phyloP scores from a whole-genome alignment of 495 filamentous ascomycete species.

The Neurospora sp. region DNA sequence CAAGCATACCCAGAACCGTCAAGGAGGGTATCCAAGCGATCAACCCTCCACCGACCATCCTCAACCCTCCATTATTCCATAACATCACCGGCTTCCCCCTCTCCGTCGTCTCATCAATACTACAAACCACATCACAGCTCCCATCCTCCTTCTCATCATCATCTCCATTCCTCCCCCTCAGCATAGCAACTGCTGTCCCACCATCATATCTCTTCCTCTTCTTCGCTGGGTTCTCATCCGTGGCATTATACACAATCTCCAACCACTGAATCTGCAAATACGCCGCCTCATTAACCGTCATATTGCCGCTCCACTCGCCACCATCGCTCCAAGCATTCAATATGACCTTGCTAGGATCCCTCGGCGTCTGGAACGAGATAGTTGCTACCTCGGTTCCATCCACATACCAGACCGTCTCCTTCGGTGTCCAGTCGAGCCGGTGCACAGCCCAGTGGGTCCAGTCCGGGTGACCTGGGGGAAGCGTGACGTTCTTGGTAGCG shows the following conservation, averaged over 20 bases:
- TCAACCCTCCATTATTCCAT: conserved; percentile 26
- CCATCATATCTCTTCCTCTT: not conserved
- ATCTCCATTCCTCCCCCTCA: conserved; percentile 12
- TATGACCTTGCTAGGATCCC: conserved; percentile 46
- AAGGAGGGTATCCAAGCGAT: conserved; percentile 5
- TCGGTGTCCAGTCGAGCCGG: conserved; percentile 60
- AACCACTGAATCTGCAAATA: conserved; percentile 65
- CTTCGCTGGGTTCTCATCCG: conserved; percentile 7
- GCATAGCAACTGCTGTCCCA: too few species aligned
- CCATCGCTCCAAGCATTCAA: conserved; percentile 74
- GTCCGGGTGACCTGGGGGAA: conserved; percentile 28
- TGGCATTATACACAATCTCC: conserved; percentile 59
- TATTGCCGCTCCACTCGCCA: conserved; percentile 62
- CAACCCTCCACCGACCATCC: not conserved
- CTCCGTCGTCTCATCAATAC: conserved; percentile 35
- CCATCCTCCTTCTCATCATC: conserved; percentile 11
- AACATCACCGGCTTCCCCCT: conserved; percentile 35
- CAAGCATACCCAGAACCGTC: not conserved
- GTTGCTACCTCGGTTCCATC: conserved; percentile 45
- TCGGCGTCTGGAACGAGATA: conserved; percentile 54
- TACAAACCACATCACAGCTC: conserved; percentile 35
- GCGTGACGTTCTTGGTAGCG: conserved; percentile 37
- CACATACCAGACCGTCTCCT: conserved; percentile 56
- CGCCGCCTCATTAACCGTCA: conserved; percentile 48
- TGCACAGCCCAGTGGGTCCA: conserved; percentile 65